These are phyloP conservation scores for Themeda triandra DNA, from an alignment of 176 grass and related monocot genomes.

Conservation along the genomic window DNA sequence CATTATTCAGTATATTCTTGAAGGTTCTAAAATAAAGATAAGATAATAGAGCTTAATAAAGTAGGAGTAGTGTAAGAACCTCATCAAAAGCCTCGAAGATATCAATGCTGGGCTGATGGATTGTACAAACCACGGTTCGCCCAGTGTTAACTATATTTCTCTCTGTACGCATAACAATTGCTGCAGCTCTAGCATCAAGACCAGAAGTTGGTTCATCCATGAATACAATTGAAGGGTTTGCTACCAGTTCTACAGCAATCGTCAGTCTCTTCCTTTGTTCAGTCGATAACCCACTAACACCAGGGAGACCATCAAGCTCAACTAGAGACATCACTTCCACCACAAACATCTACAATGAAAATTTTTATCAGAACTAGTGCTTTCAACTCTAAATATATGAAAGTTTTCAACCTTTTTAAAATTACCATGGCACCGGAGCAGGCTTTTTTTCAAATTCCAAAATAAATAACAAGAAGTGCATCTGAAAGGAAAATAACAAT, in stretches of 20 bases:
- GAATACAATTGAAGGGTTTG: slow-evolving; percentile 92
- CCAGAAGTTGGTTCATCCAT: slow-evolving; percentile 99
- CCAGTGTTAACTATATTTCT: slow-evolving; percentile 91
- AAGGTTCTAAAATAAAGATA: background rate
- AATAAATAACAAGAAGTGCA: background rate
- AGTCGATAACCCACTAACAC: slow-evolving; percentile 70
- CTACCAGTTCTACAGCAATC: slow-evolving; percentile 81
- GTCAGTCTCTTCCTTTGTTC: slow-evolving; percentile 89
- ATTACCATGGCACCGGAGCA: background rate
- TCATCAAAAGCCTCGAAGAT: slow-evolving; percentile 97
- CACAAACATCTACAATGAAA: slow-evolving; percentile 62
- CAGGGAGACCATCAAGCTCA: slow-evolving; percentile 86
- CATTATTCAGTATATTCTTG: background rate
- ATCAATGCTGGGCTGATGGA: slow-evolving; percentile 95
- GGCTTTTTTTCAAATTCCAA: background rate
- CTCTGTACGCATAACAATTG: slow-evolving; percentile 91
- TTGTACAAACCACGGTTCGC: slow-evolving; percentile 92
- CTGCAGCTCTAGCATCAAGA: slow-evolving; percentile 90
- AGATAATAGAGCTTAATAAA: background rate
- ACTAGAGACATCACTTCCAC: slow-evolving; percentile 88
- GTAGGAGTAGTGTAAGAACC: slow-evolving; percentile 24
- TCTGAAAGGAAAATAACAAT: background rate
- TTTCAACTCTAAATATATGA: background rate
- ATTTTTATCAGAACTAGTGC: slow-evolving; percentile 3
- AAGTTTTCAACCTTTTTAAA: background rate